Evolutionary conservation across 805 yeast genomes (phyloP), one percentile per base, ranked within the genome.

Genomic region (Metschnikowia noctiluminum): DNA sequence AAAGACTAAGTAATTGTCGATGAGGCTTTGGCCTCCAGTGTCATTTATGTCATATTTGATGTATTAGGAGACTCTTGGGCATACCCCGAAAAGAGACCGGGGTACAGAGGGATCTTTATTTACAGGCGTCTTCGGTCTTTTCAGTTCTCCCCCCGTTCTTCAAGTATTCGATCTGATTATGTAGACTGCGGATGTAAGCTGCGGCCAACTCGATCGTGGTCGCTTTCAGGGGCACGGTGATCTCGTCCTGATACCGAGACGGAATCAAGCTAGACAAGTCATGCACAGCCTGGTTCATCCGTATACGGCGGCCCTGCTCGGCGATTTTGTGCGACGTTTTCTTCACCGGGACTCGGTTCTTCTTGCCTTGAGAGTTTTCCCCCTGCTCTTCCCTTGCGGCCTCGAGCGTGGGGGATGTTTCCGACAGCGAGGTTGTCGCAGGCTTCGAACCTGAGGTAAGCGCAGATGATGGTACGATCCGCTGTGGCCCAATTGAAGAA

Each of bases 151-250:
- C 9, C 7, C 34, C 12, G n/a, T 35, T 43, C 46, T 52, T 52
- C 49, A 50, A 42, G 13, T 36, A 32, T 9, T 66, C 68, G 27
- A 71, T 43, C 52, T 72, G 74, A 6, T 52, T 48, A 39, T 62
- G 44, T 42, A 73, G 61, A 14, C 64, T 68, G 35, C 62, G 51
- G 34, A 92, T 90, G 62, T 87, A 88, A 21, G 70, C 70, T 27
- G 87, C 82, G 0, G 97, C 96, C 60, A 89, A 72, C 64, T 92
- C 99, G 3, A 94, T 97, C 0, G 97, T 92, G 2, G 96, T 90
- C 1, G 98, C 98, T 62, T 92, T 92, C 28, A 95, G 85, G 0
- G 95, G 95, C 32, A 87, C 84, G 3, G 72, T 56, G 12, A 80
- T 78, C 12, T 79, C 75, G 34, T 79, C 85, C 48, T 77, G 80